A percentile compares a stretch with the other conserved stretches of the same genome.
phyloP scores from a whole-genome alignment of 2,329 filamentous ascomycete species.

The Cladosporium cucumerinum region DNA sequence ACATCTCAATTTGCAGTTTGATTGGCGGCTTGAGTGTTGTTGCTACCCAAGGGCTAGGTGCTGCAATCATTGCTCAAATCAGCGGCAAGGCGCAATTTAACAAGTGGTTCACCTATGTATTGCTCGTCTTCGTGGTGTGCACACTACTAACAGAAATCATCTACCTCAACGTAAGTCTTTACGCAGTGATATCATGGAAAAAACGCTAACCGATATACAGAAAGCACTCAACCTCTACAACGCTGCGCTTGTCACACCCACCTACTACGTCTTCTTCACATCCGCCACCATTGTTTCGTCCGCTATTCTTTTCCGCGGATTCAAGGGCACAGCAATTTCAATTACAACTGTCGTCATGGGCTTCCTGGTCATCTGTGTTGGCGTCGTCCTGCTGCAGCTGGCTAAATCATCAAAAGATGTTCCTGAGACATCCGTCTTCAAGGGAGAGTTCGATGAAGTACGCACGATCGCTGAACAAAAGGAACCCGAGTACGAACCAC shows the following conservation, averaged over 20 bases:
- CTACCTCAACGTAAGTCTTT: conserved; percentile 80
- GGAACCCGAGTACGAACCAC: conserved; percentile 93
- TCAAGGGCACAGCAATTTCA: conserved; percentile 76
- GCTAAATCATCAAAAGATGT: conserved; percentile 98
- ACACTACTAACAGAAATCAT: conserved; percentile 92
- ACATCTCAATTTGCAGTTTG: conserved; percentile 93
- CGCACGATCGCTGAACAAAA: conserved; percentile 93
- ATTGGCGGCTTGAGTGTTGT: conserved; percentile 93
- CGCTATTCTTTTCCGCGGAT: conserved; percentile 85
- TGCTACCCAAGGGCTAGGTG: conserved; percentile 85
- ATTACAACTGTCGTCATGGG: conserved; percentile 90
- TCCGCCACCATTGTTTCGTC: conserved; percentile 93
- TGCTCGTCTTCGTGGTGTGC: conserved; percentile 84
- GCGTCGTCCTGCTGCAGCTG: conserved; percentile 88
- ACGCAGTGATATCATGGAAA: not conserved
- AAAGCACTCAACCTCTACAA: conserved; percentile 99
- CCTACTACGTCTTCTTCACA: conserved; percentile 98
- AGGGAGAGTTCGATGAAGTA: conserved; percentile 89
- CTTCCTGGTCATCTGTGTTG: conserved; percentile 89
- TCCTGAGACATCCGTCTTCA: conserved; percentile 86
- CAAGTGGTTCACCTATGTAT: conserved; percentile 92
- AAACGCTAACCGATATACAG: conserved; percentile 49
- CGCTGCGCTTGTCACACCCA: conserved; percentile 92
- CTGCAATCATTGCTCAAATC: conserved; percentile 84
- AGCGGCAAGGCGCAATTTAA: conserved; percentile 85